These are phyloP conservation scores for Phytophthora sp. DNA, from an alignment of 352 stramenopile genomes.

Conservation along the genomic window DNA sequence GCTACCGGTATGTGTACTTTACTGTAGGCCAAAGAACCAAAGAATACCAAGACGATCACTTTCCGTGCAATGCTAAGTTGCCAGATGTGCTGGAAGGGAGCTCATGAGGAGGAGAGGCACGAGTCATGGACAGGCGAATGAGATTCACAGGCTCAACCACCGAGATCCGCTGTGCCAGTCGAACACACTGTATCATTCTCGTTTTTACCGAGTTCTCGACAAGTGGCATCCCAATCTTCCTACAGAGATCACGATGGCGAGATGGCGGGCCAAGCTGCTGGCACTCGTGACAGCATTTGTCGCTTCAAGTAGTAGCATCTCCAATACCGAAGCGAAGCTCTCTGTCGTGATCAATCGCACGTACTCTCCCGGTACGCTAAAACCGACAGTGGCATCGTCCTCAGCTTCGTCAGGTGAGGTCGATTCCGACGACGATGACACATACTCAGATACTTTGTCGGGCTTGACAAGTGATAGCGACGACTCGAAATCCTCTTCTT, in stretches of 20 bases:
- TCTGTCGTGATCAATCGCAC: slow-evolving; percentile 7
- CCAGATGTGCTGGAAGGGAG: slow-evolving; percentile 18
- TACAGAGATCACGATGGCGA: slow-evolving; percentile 9
- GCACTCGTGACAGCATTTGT: slow-evolving; percentile 1
- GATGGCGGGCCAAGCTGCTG: slow-evolving; percentile 27
- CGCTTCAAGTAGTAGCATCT: background rate
- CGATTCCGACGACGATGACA: slow-evolving; percentile 13
- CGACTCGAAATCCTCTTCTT: slow-evolving; percentile 5
- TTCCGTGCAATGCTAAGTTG: slow-evolving; percentile 16
- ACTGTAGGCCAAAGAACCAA: background rate
- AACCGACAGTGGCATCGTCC: background rate
- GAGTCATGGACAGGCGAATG: slow-evolving; percentile 4
- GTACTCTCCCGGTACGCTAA: background rate
- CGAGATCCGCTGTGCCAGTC: slow-evolving; percentile 24
- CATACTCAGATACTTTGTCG: background rate
- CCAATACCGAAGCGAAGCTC: background rate
- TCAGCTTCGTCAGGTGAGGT: background rate
- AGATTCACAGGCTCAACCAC: slow-evolving; percentile 24
- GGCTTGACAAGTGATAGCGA: background rate
- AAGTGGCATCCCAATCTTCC: background rate
- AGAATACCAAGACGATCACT: slow-evolving; percentile 1
- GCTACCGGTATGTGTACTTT: background rate
- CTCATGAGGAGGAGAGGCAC: slow-evolving; percentile 21
- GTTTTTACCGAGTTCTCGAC: slow-evolving; percentile 13
- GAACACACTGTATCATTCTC: slow-evolving; percentile 22